Evolutionary conservation across 2,329 filamentous ascomycete species (phyloP), one percentile per base, ranked within the genome.

Genomic region (Triangularia verruculosa): DNA sequence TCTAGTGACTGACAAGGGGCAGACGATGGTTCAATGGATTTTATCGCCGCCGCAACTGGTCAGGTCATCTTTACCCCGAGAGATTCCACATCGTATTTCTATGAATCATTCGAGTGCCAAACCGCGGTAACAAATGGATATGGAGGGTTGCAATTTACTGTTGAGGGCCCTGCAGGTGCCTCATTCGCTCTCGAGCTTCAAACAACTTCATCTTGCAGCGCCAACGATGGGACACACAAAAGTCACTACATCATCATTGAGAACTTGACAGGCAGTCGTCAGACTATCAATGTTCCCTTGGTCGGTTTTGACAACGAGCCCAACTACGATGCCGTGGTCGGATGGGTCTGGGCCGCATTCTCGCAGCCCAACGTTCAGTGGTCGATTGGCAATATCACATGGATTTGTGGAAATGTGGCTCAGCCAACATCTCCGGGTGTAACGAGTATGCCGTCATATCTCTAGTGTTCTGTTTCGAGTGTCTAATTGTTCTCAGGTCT

Each of bases 261-360:
- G 53, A 78, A 78, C 22, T 70, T 86, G 57, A 84, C 80, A 6
- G 83, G 82, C 25, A 70, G 72, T 17, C 77, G 77, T 2, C 80
- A 86, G 72, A 82, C 79, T 4, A 70, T 85, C 63, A 83, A 76
- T 5, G 69, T 86, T 20, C 82, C 82, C 2, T 71, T 86, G 25
- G 79, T 74, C 59, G 77, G 75, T 43, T 86, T 83, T 70, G 69
- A 70, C 59, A 61, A 75, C 1, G 79, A 78, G 3, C 82, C 82
- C 22, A 84, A 83, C 66, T 73, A 78, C 56, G 75, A 83, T 64
- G 82, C 81, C n/a, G 64, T 72, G n/a, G 64, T 70, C 13, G 70
- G 69, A 8, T 22, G 72, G 43, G 66, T 64, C 2, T 72, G 70
- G 68, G 65, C 67, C n/a, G 63, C 63, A 47, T 72, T 72, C 43